Conservation (phyloP, 1,139 yeast species). For the Suhomyces yuchorum region DNA sequence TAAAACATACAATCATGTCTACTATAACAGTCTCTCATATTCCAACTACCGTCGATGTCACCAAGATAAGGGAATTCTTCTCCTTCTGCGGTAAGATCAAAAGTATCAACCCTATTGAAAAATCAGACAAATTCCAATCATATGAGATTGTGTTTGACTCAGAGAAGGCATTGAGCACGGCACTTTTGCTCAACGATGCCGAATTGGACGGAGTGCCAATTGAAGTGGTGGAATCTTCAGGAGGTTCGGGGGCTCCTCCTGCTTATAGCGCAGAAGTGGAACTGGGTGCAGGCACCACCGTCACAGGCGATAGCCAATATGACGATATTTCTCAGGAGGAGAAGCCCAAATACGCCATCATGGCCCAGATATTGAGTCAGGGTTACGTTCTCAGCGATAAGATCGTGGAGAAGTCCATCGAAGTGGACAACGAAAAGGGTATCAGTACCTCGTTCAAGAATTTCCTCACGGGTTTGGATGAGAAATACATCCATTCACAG, state of each 20-base stretch:
- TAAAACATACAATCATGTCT: conserved; percentile 35
- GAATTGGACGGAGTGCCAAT: conserved; percentile 64
- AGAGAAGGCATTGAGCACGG: conserved; percentile 70
- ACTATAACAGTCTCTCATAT: conserved; percentile 61
- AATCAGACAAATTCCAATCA: conserved; percentile 32
- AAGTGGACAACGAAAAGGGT: conserved; percentile 68
- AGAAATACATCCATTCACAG: conserved; percentile 59
- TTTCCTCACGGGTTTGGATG: conserved; percentile 57
- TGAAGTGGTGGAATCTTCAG: conserved; percentile 41
- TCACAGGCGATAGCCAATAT: conserved; percentile 36
- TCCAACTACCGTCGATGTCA: conserved; percentile 54
- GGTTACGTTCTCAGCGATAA: conserved; percentile 71
- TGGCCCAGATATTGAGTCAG: conserved; percentile 73
- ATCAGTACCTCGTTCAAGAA: conserved; percentile 55
- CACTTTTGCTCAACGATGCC: conserved; percentile 70
- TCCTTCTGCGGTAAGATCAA: conserved; percentile 75
- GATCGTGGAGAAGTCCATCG: conserved; percentile 59
- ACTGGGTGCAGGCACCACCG: conserved; percentile 25
- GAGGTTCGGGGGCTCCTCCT: conserved; percentile 23
- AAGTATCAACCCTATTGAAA: conserved; percentile 38
- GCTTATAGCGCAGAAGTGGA: conserved; percentile 13
- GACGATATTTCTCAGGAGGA: conserved; percentile 71
- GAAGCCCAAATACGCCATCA: conserved; percentile 73
- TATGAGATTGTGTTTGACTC: conserved; percentile 58
- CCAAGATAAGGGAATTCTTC: conserved; percentile 68